A percentile compares a stretch with the other conserved stretches of the same genome.
phyloP scores from a whole-genome alignment of 2,329 filamentous ascomycete species.

The Fusarium redolens region DNA sequence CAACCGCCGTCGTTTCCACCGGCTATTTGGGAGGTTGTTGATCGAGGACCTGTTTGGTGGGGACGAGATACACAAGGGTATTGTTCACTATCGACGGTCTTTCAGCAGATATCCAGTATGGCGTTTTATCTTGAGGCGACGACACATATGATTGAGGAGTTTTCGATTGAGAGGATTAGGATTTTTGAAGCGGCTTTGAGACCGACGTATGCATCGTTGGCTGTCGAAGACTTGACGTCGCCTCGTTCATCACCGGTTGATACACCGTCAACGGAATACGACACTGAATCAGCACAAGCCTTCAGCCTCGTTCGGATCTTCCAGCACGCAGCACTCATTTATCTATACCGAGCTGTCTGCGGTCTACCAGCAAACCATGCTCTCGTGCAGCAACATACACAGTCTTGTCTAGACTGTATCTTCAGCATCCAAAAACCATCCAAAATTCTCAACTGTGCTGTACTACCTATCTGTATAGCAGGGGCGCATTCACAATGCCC shows the following conservation, averaged over 20 bases:
- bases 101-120: conserved; percentile 48
- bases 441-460: conserved; percentile 53
- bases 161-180: conserved; percentile 46
- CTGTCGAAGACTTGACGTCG: conserved; percentile 37
- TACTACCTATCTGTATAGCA: conserved; percentile 53
- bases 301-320: conserved; percentile 54
- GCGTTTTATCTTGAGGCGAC: conserved; percentile 45
- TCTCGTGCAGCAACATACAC: conserved; percentile 54
- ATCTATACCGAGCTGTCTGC: conserved; percentile 57
- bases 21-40: conserved; percentile 53
- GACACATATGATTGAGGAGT: conserved; percentile 25
- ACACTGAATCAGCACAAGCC: conserved; percentile 49
- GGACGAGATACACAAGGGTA: conserved; percentile 50
- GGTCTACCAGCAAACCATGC: conserved; percentile 52
- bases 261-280: conserved; percentile 9
- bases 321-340: conserved; percentile 55
- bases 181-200: conserved; percentile 44
- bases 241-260: not conserved
- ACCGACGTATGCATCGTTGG: conserved; percentile 44
- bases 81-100: conserved; percentile 50
- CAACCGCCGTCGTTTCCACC: conserved; percentile 52
- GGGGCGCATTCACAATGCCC: conserved; percentile 50
- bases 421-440: conserved; percentile 50
- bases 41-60: conserved; percentile 57
- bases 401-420: conserved; percentile 51